Evolutionary conservation across 257 asterid species (phyloP).

Genomic region (Scutellaria galericulata): DNA sequence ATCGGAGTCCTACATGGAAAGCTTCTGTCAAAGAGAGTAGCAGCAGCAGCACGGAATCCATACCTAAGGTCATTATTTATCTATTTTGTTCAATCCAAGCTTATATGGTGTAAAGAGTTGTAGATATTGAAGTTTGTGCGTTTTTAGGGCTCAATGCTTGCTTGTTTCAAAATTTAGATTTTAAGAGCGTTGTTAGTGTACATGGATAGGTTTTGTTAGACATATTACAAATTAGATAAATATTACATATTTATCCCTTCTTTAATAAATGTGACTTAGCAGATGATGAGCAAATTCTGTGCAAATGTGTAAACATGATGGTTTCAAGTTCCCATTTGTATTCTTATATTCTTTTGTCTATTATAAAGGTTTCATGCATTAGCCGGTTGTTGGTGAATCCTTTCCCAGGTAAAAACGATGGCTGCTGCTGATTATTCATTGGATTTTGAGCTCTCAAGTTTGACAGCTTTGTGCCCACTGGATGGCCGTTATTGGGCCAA

Average conservation of each 20-base stretch:
- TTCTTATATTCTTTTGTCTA: no score
- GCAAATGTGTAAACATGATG: background rate
- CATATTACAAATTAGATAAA: no score
- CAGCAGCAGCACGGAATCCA: constrained; percentile 29
- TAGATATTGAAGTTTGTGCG: no score
- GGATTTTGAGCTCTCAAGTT: constrained; percentile 38
- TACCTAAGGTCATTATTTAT: constrained; percentile 36
- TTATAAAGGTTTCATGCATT: background rate
- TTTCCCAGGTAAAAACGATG: constrained; percentile 22
- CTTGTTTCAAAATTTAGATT: no score
- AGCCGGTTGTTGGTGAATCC: background rate
- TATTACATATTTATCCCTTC: no score
- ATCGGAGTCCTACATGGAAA: constrained; percentile 36
- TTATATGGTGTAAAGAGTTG: background rate
- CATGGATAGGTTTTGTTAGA: no score
- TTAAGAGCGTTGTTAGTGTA: no score
- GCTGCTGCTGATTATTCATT: constrained; percentile 19
- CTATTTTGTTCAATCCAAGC: background rate
- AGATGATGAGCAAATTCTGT: background rate
- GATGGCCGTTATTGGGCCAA: constrained; percentile 95
- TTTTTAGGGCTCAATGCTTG: no score
- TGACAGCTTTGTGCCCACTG: constrained; percentile 56
- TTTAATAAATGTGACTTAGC: background rate
- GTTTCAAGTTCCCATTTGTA: background rate
- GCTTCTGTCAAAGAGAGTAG: constrained; percentile 41